Conservation (phyloP, 1,284 basidiomycete species). For the Ceratobasidium sp. region DNA sequence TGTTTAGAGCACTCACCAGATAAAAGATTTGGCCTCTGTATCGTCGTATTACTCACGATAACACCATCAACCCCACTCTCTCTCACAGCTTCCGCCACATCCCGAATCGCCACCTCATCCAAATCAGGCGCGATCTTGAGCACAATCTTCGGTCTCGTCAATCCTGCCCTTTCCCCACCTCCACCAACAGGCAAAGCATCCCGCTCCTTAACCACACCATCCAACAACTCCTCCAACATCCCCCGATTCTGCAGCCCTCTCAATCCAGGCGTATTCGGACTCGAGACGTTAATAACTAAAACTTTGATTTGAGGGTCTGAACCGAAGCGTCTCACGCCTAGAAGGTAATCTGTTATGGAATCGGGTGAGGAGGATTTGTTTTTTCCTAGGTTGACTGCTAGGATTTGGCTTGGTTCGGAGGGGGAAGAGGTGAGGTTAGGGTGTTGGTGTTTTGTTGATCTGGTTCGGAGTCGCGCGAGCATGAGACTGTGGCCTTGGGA, state of each 20-base stretch:
- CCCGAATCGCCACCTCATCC: slow-evolving; percentile 80
- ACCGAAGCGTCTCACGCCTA: slow-evolving; percentile 87
- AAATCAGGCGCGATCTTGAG: slow-evolving; percentile 97
- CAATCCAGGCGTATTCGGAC: slow-evolving; percentile 97
- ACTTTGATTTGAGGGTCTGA: slow-evolving; percentile 84
- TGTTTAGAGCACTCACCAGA: slow-evolving; percentile 63
- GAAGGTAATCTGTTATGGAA: slow-evolving; percentile 89
- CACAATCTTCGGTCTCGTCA: slow-evolving; percentile 65
- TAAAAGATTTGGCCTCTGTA: slow-evolving; percentile 80
- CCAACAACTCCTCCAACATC: slow-evolving; percentile 79
- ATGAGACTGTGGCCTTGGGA: slow-evolving; percentile 91
- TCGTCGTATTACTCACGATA: slow-evolving; percentile 97
- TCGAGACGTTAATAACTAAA: slow-evolving; percentile 95
- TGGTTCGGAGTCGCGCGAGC: slow-evolving; percentile 80
- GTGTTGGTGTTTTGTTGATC: slow-evolving; percentile 71
- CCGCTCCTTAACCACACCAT: slow-evolving; percentile 81
- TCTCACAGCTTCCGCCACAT: slow-evolving; percentile 88
- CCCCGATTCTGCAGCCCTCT: slow-evolving; percentile 89
- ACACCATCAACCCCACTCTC: slow-evolving; percentile 89
- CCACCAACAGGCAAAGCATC: slow-evolving; percentile 67
- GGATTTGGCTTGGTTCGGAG: slow-evolving; percentile 72
- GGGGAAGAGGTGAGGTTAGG: slow-evolving; percentile 65
- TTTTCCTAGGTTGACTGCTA: slow-evolving; percentile 96
- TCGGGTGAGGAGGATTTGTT: slow-evolving; percentile 91
- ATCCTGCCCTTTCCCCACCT: slow-evolving; percentile 11